A percentile compares a stretch with the other conserved stretches of the same genome.
Conservation (phyloP, 176 grass and related monocot species). For the Chrysopogon serrulatus region DNA sequence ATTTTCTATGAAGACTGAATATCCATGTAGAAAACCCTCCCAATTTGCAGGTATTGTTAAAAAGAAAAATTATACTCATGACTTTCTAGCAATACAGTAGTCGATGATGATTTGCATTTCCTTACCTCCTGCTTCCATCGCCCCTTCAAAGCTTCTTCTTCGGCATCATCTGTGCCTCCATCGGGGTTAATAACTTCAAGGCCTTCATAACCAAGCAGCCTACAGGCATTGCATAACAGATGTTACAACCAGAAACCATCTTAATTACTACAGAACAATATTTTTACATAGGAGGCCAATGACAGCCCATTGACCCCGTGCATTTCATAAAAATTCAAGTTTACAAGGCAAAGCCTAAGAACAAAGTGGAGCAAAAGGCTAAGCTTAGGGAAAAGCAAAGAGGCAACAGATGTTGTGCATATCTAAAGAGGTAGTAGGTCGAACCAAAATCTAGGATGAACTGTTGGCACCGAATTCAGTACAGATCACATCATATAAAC, state of each 20-base stretch:
- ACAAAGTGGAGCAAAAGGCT: neutral
- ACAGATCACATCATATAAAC: neutral
- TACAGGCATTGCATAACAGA: slow-evolving; percentile 21
- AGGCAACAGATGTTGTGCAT: neutral
- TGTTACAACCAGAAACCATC: neutral
- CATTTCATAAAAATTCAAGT: neutral
- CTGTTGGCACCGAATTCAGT: neutral
- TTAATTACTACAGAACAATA: neutral
- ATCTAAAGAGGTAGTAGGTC: neutral
- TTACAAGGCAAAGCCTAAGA: neutral
- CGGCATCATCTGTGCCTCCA: slow-evolving; percentile 83
- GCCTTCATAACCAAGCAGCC: slow-evolving; percentile 90
- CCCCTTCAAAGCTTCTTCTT: slow-evolving; percentile 79
- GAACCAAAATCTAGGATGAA: neutral
- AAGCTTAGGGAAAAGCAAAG: neutral
- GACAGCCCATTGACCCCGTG: neutral
- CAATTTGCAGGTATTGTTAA: neutral
- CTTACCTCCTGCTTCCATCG: slow-evolving; percentile 95
- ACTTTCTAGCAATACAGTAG: neutral
- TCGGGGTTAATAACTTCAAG: slow-evolving; percentile 97
- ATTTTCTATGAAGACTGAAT: neutral
- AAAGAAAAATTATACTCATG: neutral
- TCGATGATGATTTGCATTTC: neutral
- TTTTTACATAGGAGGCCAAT: neutral
- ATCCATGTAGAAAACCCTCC: neutral